phyloP scores from a whole-genome alignment of 345 rosid species.

The Geranium brycei region DNA sequence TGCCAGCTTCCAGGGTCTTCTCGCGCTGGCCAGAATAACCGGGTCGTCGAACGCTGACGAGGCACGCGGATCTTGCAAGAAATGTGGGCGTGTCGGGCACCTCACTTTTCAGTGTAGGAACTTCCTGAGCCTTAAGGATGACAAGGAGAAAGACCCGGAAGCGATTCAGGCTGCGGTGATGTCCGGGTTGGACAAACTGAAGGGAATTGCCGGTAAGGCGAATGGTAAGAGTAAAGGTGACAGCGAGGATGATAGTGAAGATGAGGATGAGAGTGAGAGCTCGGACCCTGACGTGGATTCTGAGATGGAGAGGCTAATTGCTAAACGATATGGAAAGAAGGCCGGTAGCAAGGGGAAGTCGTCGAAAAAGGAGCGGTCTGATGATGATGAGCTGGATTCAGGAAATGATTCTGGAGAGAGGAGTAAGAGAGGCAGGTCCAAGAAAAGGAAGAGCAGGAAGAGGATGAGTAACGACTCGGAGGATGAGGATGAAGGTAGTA shows the following conservation, averaged over 20 bases:
- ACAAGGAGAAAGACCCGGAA: constrained; percentile 51
- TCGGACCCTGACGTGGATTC: constrained; percentile 75
- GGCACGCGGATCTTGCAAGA: constrained; percentile 87
- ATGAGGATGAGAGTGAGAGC: constrained; percentile 53
- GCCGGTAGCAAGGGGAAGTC: constrained; percentile 21
- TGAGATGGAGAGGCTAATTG: constrained; percentile 85
- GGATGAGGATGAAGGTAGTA: constrained; percentile 32
- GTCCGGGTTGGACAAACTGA: constrained; percentile 63
- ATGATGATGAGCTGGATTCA: constrained; percentile 36
- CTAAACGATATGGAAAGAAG: constrained; percentile 64
- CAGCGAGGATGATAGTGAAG: constrained; percentile 36
- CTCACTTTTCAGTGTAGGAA: constrained; percentile 82
- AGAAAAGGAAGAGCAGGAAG: constrained; percentile 56
- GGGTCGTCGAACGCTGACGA: constrained; percentile 63
- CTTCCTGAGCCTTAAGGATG: constrained; percentile 69
- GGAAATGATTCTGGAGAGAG: constrained; percentile 19
- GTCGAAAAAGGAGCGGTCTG: constrained; percentile 25
- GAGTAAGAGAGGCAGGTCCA: constrained; percentile 67
- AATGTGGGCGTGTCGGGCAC: constrained; percentile 90
- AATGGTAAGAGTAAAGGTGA: constrained; percentile 30
- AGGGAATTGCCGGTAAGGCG: constrained; percentile 19
- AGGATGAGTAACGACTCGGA: constrained; percentile 47
- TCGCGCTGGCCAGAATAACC: constrained; percentile 74
- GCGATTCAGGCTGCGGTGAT: constrained; percentile 50
- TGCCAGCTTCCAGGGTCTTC: constrained; percentile 67